phyloP scores from a whole-genome alignment of 1,284 basidiomycete genomes.

The Boletus hoseneyae region DNA sequence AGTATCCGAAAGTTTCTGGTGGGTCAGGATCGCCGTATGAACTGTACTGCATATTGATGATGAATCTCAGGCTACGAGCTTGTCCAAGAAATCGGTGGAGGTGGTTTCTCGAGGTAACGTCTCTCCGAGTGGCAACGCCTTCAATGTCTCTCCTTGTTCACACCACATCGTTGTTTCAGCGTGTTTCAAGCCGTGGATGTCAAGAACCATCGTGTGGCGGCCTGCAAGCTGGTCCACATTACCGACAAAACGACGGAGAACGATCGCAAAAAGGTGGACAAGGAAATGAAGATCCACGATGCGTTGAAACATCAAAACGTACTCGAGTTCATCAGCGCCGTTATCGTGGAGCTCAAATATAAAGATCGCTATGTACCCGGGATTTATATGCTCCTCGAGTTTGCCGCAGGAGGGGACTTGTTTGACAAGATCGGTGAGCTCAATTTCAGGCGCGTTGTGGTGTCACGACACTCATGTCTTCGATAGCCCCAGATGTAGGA shows the following conservation, averaged over 20 bases:
- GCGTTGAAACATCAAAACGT: slow-evolving; percentile 81
- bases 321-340: slow-evolving; percentile 80
- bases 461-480: background rate
- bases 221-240: slow-evolving; percentile 80
- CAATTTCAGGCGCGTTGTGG: background rate
- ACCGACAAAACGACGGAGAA: slow-evolving; percentile 56
- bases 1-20: slow-evolving; percentile 31
- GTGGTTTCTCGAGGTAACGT: slow-evolving; percentile 77
- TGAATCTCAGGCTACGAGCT: slow-evolving; percentile 59
- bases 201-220: slow-evolving; percentile 63
- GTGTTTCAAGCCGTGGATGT: slow-evolving; percentile 81
- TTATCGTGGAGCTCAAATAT: slow-evolving; percentile 69
- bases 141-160: background rate
- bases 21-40: background rate
- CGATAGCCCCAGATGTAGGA: slow-evolving; percentile 71
- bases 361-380: slow-evolving; percentile 65
- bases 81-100: slow-evolving; percentile 75
- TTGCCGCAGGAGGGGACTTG: slow-evolving; percentile 91
- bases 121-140: background rate
- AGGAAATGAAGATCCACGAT: slow-evolving; percentile 91
- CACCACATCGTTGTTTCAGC: slow-evolving; percentile 38
- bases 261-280: slow-evolving; percentile 80
- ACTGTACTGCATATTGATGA: background rate
- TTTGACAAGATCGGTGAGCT: slow-evolving; percentile 94
- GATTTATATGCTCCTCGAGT: slow-evolving; percentile 90